A percentile compares a stretch with the other conserved stretches of the same genome.
Evolutionary conservation across 2,329 filamentous ascomycete species (phyloP).

Genomic region (Amesomyces nigricolor): DNA sequence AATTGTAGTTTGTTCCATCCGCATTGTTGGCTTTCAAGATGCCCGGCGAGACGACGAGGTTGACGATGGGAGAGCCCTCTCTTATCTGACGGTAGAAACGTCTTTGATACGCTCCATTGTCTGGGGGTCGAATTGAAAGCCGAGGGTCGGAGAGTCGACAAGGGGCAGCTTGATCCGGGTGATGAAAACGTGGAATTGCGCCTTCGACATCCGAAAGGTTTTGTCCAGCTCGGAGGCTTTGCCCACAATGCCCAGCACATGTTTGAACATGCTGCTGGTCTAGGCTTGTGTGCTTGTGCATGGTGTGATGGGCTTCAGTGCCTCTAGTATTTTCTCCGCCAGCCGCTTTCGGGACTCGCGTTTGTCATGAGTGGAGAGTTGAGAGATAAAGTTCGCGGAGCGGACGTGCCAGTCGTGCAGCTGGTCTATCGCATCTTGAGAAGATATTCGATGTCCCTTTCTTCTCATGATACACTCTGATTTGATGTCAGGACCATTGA

Average conservation of each 20-base stretch:
- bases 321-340: neutral
- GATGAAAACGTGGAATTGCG: conserved; percentile 15
- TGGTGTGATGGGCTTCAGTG: neutral
- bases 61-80: neutral
- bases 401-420: conserved; percentile 17
- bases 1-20: conserved; percentile 9
- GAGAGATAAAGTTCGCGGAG: conserved; percentile 9
- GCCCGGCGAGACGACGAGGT: conserved; percentile 11
- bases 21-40: conserved; percentile 17
- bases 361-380: neutral
- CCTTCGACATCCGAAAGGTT: conserved; percentile 12
- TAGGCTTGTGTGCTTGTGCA: too few species aligned
- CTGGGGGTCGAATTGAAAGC: conserved; percentile 11
- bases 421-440: neutral
- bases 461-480: neutral
- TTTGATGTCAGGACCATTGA: neutral
- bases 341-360: neutral
- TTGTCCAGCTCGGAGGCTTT: conserved; percentile 6
- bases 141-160: neutral
- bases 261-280: neutral
- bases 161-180: neutral
- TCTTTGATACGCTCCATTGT: conserved; percentile 7
- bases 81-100: neutral
- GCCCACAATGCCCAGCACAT: neutral
- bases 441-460: neutral